Conservation (phyloP, 2,329 filamentous ascomycete species). For the Biscogniauxia marginata region DNA sequence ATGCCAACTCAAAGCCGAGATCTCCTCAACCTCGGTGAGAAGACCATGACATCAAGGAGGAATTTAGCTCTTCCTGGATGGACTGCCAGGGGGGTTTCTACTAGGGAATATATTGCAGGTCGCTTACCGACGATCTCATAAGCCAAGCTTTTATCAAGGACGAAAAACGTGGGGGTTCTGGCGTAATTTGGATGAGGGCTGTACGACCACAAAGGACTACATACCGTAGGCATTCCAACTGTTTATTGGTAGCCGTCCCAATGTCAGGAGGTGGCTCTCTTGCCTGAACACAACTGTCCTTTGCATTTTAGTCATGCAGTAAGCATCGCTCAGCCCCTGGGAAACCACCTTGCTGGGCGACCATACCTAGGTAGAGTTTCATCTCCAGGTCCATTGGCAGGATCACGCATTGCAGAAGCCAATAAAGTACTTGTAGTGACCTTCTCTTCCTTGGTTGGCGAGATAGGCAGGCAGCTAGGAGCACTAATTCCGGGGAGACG, state of each 20-base stretch:
- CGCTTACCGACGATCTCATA: conserved; percentile 18
- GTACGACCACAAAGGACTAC: neutral
- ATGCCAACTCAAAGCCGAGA: neutral
- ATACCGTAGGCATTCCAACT: too few species aligned
- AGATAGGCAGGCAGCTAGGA: neutral
- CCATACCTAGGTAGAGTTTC: neutral
- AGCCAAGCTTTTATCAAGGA: conserved; percentile 15
- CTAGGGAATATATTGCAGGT: conserved; percentile 3
- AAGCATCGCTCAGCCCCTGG: conserved; percentile 1
- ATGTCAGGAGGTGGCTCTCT: neutral
- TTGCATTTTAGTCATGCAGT: neutral
- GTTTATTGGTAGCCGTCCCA: neutral
- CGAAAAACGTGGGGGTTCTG: conserved; percentile 17
- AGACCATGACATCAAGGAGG: neutral
- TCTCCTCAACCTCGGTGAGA: conserved; percentile 10
- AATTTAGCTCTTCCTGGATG: conserved; percentile 3
- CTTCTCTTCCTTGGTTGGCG: neutral
- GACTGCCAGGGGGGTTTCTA: conserved; percentile 9
- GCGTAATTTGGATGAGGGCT: conserved; percentile 2
- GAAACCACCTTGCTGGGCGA: neutral
- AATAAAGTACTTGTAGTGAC: neutral
- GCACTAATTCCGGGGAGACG: neutral
- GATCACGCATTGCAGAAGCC: neutral
- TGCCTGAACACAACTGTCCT: neutral
- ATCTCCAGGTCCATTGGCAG: neutral